phyloP scores from a whole-genome alignment of 176 grass and related monocot genomes.

The Neostapfia colusana region DNA sequence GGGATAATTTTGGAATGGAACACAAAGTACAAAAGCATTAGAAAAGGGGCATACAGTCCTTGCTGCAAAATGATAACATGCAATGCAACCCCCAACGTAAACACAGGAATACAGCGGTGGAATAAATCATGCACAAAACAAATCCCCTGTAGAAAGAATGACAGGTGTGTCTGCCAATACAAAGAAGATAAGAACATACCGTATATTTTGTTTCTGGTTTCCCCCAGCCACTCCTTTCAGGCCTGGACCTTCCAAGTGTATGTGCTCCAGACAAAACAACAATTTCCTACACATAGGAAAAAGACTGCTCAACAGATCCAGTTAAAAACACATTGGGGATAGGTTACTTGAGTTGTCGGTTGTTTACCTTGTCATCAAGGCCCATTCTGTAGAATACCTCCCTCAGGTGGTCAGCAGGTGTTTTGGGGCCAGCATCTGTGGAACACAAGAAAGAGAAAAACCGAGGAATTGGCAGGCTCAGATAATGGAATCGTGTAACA shows the following conservation, averaged over 20 bases:
- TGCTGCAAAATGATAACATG: slow-evolving; percentile 21
- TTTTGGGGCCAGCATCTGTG: slow-evolving; percentile 77
- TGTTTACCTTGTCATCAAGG: slow-evolving; percentile 81
- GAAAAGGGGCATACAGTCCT: not conserved
- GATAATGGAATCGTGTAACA: slow-evolving; percentile 9
- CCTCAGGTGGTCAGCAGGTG: slow-evolving; percentile 88
- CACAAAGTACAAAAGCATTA: slow-evolving; percentile 15
- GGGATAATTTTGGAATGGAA: not conserved
- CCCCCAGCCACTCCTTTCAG: slow-evolving; percentile 94
- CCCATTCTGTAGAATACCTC: slow-evolving; percentile 98
- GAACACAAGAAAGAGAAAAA: slow-evolving; percentile 18
- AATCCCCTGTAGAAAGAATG: not conserved
- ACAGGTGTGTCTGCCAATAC: not conserved
- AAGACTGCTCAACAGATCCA: slow-evolving; percentile 36
- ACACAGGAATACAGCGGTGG: not conserved
- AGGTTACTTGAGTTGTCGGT: not conserved
- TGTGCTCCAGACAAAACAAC: slow-evolving; percentile 95
- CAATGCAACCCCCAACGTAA: slow-evolving; percentile 5
- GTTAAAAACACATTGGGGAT: not conserved
- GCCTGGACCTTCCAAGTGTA: slow-evolving; percentile 90
- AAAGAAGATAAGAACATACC: slow-evolving; percentile 57
- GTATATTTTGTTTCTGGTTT: slow-evolving; percentile 98
- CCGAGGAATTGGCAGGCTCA: slow-evolving; percentile 10
- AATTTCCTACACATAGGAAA: slow-evolving; percentile 74
- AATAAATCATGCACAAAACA: slow-evolving; percentile 6